Percentiles rank a stretch among this genome's conserved stretches.
Conservation (phyloP, 192 early-diverging fungal species). For the Umbelopsis ramanniana region DNA sequence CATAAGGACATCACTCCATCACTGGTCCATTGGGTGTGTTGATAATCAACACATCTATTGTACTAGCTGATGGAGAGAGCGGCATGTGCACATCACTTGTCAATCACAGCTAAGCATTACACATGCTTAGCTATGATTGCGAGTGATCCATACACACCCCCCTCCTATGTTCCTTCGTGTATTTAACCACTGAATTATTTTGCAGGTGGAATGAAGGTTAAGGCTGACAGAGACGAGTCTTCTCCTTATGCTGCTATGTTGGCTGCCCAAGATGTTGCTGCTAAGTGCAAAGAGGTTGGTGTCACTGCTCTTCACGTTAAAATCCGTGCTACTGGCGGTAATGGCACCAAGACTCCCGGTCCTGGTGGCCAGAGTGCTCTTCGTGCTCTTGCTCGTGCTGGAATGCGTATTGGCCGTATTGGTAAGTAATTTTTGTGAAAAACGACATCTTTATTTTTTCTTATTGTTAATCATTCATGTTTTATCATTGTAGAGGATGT, state of each 20-base stretch:
- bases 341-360: conserved; percentile 96
- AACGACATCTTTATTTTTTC: no score
- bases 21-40: background rate
- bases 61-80: conserved; percentile 12
- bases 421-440: no score
- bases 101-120: background rate
- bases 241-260: conserved; percentile 99
- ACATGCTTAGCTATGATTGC: background rate
- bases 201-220: conserved; percentile 99
- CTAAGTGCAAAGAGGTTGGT: conserved; percentile 98
- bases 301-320: conserved; percentile 99
- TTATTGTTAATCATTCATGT: no score
- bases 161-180: conserved; percentile 39
- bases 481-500: conserved; percentile 74
- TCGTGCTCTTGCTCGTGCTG: conserved; percentile 97
- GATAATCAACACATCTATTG: no score
- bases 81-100: background rate
- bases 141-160: conserved; percentile 29
- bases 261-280: conserved; percentile 98
- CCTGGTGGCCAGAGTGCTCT: conserved; percentile 98
- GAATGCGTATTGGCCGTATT: conserved; percentile 99
- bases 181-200: conserved; percentile 14
- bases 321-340: conserved; percentile 99
- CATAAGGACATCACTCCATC: conserved; percentile 21
- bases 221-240: conserved; percentile 99